These are phyloP conservation scores for Nephromyces sp. DNA, from an alignment of 169 alveolate genomes.

Conservation along the genomic window DNA sequence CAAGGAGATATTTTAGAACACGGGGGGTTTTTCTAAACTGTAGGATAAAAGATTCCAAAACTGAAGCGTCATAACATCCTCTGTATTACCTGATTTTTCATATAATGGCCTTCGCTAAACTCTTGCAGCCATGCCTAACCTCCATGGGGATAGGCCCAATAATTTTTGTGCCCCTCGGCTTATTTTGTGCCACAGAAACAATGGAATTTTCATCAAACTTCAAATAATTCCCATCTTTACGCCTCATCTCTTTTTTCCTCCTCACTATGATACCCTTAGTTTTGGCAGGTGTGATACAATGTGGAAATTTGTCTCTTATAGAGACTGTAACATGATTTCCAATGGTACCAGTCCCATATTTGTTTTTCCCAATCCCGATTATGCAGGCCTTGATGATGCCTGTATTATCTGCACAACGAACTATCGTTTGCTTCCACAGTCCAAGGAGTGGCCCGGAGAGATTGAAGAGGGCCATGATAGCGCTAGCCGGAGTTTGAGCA, in stretches of 20 bases:
- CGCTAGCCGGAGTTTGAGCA: too few species aligned
- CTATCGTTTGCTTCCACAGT: constrained; percentile 44
- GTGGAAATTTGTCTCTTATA: constrained; percentile 24
- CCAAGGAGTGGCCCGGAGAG: too few species aligned
- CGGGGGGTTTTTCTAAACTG: too few species aligned
- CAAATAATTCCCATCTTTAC: constrained; percentile 47
- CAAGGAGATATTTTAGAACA: too few species aligned
- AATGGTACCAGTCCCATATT: constrained; percentile 39
- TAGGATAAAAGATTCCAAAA: too few species aligned
- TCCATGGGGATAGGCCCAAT: constrained; percentile 46
- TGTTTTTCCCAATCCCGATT: constrained; percentile 37
- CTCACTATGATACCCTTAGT: constrained; percentile 44
- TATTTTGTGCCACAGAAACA: constrained; percentile 34
- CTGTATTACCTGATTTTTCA: too few species aligned
- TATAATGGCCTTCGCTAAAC: too few species aligned
- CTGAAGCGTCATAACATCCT: too few species aligned
- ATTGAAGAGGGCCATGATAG: too few species aligned
- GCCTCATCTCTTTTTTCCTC: constrained; percentile 19
- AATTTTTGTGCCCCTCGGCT: constrained; percentile 32
- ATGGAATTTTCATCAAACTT: constrained; percentile 46
- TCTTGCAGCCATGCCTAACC: constrained; percentile 31
- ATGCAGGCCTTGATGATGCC: constrained; percentile 49
- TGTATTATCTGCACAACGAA: constrained; percentile 42
- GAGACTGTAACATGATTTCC: constrained; percentile 41
- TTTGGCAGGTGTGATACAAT: constrained; percentile 30